A percentile compares a stretch with the other conserved stretches of the same genome.
These are phyloP conservation scores for Grigorovia yakushimaensis DNA, from an alignment of 805 yeast species.

Conservation along the genomic window DNA sequence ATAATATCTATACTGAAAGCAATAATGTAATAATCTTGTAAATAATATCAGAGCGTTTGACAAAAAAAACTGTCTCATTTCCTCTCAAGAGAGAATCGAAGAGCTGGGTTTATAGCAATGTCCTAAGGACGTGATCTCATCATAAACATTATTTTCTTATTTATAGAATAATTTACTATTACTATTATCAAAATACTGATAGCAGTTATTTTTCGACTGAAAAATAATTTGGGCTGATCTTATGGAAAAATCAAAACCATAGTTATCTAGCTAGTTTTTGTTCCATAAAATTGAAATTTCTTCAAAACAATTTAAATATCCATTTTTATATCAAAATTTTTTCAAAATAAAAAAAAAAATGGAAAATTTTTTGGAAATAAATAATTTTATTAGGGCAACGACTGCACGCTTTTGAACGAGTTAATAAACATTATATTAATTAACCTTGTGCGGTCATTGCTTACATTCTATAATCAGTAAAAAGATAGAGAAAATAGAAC, in stretches of 20 bases:
- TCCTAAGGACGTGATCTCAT: constrained; percentile 32
- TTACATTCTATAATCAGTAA: too few species aligned
- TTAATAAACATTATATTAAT: too few species aligned
- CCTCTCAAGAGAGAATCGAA: constrained; percentile 24
- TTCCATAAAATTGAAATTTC: too few species aligned
- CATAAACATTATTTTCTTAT: constrained; percentile 21
- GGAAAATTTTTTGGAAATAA: not conserved
- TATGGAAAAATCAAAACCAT: too few species aligned
- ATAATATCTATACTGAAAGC: too few species aligned
- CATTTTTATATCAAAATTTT: not conserved
- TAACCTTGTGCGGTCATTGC: too few species aligned
- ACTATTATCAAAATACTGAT: not conserved
- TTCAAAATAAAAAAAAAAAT: not conserved
- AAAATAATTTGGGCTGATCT: not conserved
- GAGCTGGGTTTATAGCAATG: constrained; percentile 35
- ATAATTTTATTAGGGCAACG: not conserved
- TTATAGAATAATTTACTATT: too few species aligned
- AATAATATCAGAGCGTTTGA: constrained; percentile 30
- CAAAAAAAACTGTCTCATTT: constrained; percentile 26
- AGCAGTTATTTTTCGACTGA: constrained; percentile 1
- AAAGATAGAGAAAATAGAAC: too few species aligned
- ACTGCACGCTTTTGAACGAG: too few species aligned
- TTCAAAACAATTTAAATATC: not conserved
- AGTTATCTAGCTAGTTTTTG: too few species aligned
- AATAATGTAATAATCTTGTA: too few species aligned